A percentile compares a stretch with the other conserved stretches of the same genome.
These are phyloP conservation scores for Talaromyces sp. DNA, from an alignment of 2,329 filamentous ascomycete species.

Conservation along the genomic window DNA sequence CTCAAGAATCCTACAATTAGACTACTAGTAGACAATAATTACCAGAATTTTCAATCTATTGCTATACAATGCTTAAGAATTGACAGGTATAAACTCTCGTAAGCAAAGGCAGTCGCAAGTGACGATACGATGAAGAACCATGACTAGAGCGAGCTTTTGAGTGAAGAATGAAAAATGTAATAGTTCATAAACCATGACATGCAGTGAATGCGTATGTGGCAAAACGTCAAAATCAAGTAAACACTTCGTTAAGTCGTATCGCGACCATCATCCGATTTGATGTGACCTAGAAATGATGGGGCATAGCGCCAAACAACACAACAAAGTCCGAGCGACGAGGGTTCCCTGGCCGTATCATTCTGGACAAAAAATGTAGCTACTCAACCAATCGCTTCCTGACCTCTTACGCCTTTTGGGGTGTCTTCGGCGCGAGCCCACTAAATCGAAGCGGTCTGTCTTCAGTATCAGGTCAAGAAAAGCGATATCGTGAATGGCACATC, in stretches of 20 bases:
- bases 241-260: conserved; percentile 8
- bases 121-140: background rate
- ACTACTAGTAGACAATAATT: background rate
- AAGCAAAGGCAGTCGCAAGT: conserved; percentile 1
- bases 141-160: conserved; percentile 2
- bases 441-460: conserved; percentile 8
- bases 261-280: background rate
- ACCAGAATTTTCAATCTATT: conserved; percentile 5
- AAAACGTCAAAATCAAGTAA: conserved; percentile 10
- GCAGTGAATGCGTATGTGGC: conserved; percentile 5
- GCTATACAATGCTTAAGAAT: conserved; percentile 11
- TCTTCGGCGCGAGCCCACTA: conserved; percentile 4
- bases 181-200: conserved; percentile 11
- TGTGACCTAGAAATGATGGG: conserved; percentile 5
- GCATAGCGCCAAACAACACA: conserved; percentile 6
- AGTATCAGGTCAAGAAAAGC: conserved; percentile 14
- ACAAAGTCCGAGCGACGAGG: conserved; percentile 1
- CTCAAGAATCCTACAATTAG: background rate
- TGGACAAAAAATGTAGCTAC: background rate
- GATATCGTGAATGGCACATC: conserved; percentile 9
- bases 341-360: background rate
- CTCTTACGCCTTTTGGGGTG: background rate
- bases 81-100: background rate
- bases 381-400: conserved; percentile 8
- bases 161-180: background rate